Evolutionary conservation across 495 filamentous ascomycete genomes (phyloP).

Genomic region (Cercophora samala): DNA sequence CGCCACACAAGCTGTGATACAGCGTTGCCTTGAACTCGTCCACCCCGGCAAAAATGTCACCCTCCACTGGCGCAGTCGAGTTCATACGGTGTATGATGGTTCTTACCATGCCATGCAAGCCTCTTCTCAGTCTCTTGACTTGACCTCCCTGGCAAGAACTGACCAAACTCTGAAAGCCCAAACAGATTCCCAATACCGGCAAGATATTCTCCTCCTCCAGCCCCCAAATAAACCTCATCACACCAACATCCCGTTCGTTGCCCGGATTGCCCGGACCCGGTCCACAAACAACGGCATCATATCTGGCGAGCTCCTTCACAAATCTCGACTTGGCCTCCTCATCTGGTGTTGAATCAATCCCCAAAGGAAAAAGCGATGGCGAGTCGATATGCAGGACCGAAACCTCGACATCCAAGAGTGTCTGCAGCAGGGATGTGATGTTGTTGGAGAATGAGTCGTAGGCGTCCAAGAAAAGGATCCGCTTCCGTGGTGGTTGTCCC

Average conservation of each 20-base stretch:
- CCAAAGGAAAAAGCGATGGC: constrained; percentile 31
- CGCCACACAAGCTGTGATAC: constrained; percentile 84
- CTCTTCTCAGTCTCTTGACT: constrained; percentile 60
- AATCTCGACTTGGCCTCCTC: constrained; percentile 29
- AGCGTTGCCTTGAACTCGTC: constrained; percentile 65
- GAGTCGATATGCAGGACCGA: constrained; percentile 70
- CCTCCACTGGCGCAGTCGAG: constrained; percentile 23
- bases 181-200: constrained; percentile 84
- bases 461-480: constrained; percentile 83
- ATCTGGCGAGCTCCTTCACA: constrained; percentile 51
- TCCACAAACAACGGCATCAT: constrained; percentile 75
- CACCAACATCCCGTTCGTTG: constrained; percentile 64
- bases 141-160: constrained; percentile 57
- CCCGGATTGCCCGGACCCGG: constrained; percentile 71
- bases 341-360: neutral
- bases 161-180: constrained; percentile 86
- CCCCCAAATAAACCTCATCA: constrained; percentile 75
- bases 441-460: constrained; percentile 97
- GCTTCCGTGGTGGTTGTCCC: constrained; percentile 17
- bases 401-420: constrained; percentile 61
- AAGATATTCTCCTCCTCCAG: constrained; percentile 55
- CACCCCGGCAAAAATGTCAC: constrained; percentile 50
- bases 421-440: constrained; percentile 73
- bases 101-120: constrained; percentile 77
- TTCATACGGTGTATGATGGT: constrained; percentile 52